Evolutionary conservation across 345 rosid species (phyloP).

Genomic region (Syzygium jambos): DNA sequence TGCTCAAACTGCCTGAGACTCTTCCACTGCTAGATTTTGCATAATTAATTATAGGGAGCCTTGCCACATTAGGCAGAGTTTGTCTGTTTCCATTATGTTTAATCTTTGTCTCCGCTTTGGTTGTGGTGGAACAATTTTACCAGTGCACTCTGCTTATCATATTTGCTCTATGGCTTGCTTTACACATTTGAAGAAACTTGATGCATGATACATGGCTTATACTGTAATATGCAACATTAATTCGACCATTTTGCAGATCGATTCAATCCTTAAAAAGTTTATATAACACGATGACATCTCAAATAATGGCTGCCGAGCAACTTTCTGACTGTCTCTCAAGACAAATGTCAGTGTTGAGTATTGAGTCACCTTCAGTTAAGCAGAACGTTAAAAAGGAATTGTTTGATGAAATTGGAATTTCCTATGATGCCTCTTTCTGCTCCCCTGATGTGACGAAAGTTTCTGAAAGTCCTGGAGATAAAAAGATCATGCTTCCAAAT

Average conservation of each 20-base stretch:
- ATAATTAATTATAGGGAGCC: background rate
- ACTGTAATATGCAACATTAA: background rate
- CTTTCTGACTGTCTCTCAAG: slow-evolving; percentile 80
- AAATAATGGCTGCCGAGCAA: slow-evolving; percentile 79
- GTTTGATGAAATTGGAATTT: slow-evolving; percentile 80
- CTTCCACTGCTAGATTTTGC: background rate
- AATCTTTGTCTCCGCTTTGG: background rate
- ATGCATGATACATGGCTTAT: background rate
- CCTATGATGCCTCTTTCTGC: slow-evolving; percentile 67
- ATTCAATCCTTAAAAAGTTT: slow-evolving; percentile 62
- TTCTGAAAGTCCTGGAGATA: slow-evolving; percentile 25
- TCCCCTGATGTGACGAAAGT: slow-evolving; percentile 54
- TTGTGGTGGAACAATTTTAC: background rate
- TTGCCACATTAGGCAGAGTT: background rate
- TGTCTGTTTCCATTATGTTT: background rate
- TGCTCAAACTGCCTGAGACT: background rate
- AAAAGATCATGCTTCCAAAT: slow-evolving; percentile 42
- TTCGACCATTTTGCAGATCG: slow-evolving; percentile 39
- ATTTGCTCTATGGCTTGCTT: background rate
- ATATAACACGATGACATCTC: slow-evolving; percentile 65
- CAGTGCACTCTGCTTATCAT: background rate
- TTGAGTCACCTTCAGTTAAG: slow-evolving; percentile 56
- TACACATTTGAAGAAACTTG: background rate
- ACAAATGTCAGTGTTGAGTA: slow-evolving; percentile 68
- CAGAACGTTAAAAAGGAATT: slow-evolving; percentile 67